Evolutionary conservation across 495 filamentous ascomycete genomes (phyloP), one percentile per base, ranked within the genome.

Genomic region (Tuber magnatum): DNA sequence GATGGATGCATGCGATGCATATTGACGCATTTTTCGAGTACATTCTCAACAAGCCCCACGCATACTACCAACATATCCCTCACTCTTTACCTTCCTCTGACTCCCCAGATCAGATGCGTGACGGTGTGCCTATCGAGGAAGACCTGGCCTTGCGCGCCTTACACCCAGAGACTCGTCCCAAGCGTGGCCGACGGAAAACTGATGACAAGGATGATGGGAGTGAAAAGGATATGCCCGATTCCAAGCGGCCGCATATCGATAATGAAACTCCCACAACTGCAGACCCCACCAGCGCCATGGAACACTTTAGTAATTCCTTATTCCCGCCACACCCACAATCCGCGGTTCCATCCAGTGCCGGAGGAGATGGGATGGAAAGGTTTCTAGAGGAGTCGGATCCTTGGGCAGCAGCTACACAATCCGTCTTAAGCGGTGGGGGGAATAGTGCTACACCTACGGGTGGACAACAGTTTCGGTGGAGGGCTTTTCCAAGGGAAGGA

Each of bases 1-100:
- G 95, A 75, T 99, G 95, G 95, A 95, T 99, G 92, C 93, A 92
- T 81, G 94, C 95, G 1, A 97, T 97, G 92, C 95, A 97, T 82
- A 89, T 99, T 35, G 94, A 97, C 86, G 92, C 94, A 28, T 99
- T 97, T 82, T 97, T 97, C 83, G 93, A 97, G 80, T 97, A 92
- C 82, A 88, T 95, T 18, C 86, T 94, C 46, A 89, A 90, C 46
- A 93, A 94, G 73, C 86, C 88, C 24, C 93, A 97, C 83, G 78
- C 87, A 0, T 99, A 99, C 83, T 97, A 91, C 85, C 92, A 89
- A 32, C 90, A 97, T 73, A 88, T 97, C 16, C 95, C 95, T 8
- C 84, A 86, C 38, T 65, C 56, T 65, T 28, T 75, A 28, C 72
- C 76, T 4, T 71, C 77, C 16, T 71, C 76, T 28, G 46, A 71